Base-by-base conservation (phyloP, 495 filamentous ascomycete genomes). In the Collariella sp. region DNA sequence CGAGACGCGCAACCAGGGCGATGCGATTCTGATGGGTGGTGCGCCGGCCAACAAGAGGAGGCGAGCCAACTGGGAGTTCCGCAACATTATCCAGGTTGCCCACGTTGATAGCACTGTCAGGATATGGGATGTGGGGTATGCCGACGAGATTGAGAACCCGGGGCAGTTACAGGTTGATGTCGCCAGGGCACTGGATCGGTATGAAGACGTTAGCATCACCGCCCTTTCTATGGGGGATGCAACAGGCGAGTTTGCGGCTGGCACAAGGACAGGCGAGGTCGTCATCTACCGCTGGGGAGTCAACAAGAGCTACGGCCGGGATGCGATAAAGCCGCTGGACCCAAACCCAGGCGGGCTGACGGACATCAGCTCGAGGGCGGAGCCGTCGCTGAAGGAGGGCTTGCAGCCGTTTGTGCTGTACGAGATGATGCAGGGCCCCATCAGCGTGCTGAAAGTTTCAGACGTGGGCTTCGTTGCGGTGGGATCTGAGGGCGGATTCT, bases 381-480 rank as follows among this genome's bases (percentile, higher is more conserved):
- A 97, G 62, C 88, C 90, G 12, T 73, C 79, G 33, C 67, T 98
- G 23, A 88, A 84, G 58, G 85, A 91, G 49, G 93, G 93, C 0
- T 62, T 97, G 15, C 72, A 91, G 33, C 93, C 93, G 5, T 76
- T 87, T 47, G 83, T 86, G 5, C 72, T 97, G 9, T 78, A 96
- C 54, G 80, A 91, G 64, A 85, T 89, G 78, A 78, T 86, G 64
- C 82, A 89, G 60, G 91, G 89, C 0, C 75, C 83, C 18, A 80
- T 96, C 13, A 87, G 79, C 20, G 86, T 84, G 1, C 59, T 96
- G 54, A 84, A 87, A 46, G 80, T 91, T 48, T 94, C 89, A 29
- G 87, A 93, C 62, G 83, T 97, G 7, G 93, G 93, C 0, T 98
- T 98, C 71, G 79, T 96, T 10, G 90, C 84, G 22, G 83, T 84